These are phyloP conservation scores for Neurospora sp. DNA, from an alignment of 495 filamentous ascomycete species.

Conservation along the genomic window DNA sequence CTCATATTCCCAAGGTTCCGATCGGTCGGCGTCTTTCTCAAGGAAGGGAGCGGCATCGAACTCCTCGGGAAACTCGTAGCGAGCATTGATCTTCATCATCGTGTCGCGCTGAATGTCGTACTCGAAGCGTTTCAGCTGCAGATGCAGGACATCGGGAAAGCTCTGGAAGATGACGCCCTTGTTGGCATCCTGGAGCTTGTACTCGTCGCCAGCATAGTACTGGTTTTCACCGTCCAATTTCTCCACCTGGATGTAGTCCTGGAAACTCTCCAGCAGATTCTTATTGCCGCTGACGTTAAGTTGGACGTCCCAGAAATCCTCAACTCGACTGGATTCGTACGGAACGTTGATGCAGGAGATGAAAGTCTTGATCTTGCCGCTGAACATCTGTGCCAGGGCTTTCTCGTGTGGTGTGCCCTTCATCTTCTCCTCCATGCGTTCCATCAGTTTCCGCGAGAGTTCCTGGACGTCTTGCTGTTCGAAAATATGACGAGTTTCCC, in stretches of 20 bases:
- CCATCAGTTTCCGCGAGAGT: constrained; percentile 91
- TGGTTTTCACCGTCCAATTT: constrained; percentile 97
- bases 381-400: constrained; percentile 79
- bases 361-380: constrained; percentile 95
- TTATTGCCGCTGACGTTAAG: constrained; percentile 92
- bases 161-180: constrained; percentile 96
- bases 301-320: constrained; percentile 99
- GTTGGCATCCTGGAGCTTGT: constrained; percentile 88
- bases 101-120: constrained; percentile 92
- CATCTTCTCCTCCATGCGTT: constrained; percentile 92
- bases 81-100: constrained; percentile 99
- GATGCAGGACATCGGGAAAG: constrained; percentile 89
- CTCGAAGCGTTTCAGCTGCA: constrained; percentile 96
- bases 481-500: constrained; percentile 96
- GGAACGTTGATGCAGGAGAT: constrained; percentile 97
- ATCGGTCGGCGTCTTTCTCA: constrained; percentile 73
- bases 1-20: constrained; percentile 82
- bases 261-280: constrained; percentile 87
- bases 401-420: constrained; percentile 95
- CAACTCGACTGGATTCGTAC: constrained; percentile 85
- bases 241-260: constrained; percentile 91
- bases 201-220: constrained; percentile 80
- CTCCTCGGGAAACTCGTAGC: constrained; percentile 90
- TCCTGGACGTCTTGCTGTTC: constrained; percentile 99
- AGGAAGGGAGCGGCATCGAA: constrained; percentile 88